Evolutionary conservation across 129 eudicot species (phyloP).

Genomic region (Logfia minima): DNA sequence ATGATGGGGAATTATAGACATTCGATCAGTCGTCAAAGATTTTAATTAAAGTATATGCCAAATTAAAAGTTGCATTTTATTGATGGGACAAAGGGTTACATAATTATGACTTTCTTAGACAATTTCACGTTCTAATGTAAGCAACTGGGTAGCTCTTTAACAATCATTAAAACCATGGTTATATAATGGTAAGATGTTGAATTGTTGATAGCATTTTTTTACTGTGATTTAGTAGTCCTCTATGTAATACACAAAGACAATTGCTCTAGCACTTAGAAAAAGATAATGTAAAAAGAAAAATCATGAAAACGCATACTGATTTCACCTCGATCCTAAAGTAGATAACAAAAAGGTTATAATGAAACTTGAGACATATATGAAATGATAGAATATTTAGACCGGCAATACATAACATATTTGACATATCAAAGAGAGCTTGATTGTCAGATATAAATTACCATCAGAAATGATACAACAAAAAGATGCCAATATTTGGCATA

Average conservation of each 20-base stretch:
- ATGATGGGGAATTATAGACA: background rate
- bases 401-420: background rate
- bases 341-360: no score
- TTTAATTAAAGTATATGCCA: background rate
- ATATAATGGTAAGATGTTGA: conserved; percentile 7
- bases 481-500: background rate
- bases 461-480: background rate
- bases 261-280: no score
- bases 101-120: background rate
- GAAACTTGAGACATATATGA: background rate
- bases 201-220: background rate
- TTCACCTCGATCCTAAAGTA: no score
- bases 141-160: background rate
- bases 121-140: background rate
- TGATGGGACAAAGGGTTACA: background rate
- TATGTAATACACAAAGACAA: conserved; percentile 1
- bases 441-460: background rate
- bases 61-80: conserved; percentile 4
- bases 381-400: background rate
- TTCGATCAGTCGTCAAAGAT: conserved; percentile 9
- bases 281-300: no score
- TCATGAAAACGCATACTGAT: no score
- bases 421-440: conserved; percentile 2
- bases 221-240: background rate
- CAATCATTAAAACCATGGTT: background rate